Conservation (phyloP, 164 flowering plant genomes). For the Amborella trichopoda region DNA sequence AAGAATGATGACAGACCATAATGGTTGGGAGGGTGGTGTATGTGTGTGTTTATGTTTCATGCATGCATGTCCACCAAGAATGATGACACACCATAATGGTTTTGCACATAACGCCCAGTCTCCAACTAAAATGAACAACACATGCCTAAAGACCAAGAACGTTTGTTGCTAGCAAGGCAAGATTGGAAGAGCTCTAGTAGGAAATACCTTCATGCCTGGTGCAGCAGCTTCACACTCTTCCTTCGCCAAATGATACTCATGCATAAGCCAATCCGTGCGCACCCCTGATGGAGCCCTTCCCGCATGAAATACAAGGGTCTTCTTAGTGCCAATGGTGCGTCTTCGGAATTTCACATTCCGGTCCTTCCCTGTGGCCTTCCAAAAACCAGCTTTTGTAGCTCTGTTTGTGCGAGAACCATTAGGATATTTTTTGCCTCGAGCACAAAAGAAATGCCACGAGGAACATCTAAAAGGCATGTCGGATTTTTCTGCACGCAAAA, state of each 20-base stretch:
- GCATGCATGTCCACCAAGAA: too few species aligned
- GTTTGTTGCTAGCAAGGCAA: too few species aligned
- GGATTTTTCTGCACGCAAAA: not conserved
- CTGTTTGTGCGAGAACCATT: constrained; percentile 2
- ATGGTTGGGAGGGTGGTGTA: too few species aligned
- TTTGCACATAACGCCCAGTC: too few species aligned
- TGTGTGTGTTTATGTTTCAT: too few species aligned
- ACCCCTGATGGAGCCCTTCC: not conserved
- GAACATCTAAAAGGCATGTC: not conserved
- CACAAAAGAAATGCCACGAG: not conserved
- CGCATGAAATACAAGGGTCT: constrained; percentile 2
- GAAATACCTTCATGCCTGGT: not conserved
- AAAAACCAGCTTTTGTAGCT: constrained; percentile 2
- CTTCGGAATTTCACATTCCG: not conserved
- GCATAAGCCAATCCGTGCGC: constrained; percentile 2
- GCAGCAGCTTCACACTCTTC: constrained; percentile 1
- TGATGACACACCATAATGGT: too few species aligned
- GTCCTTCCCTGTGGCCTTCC: constrained; percentile 4
- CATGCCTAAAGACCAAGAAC: too few species aligned
- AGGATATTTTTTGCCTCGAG: constrained; percentile 1
- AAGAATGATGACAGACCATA: too few species aligned
- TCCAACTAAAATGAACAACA: too few species aligned
- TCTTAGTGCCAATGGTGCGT: constrained; percentile 1
- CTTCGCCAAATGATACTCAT: constrained; percentile 1
- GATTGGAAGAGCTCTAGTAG: too few species aligned